Evolutionary conservation across 2,329 filamentous ascomycete genomes (phyloP), one percentile per base, ranked within the genome.

Genomic region (Basipetospora chlamydospora): DNA sequence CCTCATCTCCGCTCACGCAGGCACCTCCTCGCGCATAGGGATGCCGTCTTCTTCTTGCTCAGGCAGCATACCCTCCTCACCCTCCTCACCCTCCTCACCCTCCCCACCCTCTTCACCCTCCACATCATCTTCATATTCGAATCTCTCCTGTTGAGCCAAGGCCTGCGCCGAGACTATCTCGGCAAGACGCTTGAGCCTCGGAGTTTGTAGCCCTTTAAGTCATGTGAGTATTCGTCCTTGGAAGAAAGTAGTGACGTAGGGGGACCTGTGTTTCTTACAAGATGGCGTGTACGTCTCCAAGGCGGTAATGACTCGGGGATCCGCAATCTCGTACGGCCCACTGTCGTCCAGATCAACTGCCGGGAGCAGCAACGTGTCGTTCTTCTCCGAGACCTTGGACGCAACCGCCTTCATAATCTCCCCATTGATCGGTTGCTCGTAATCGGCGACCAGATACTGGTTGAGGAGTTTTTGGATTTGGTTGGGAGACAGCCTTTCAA

Each of bases 361-460:
- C 40, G 88, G 81, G 32, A 98, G 69, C 39, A 98, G 74, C 36
- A 98, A 70, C 3, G 96, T 87, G 49, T 96, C 90, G 50, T 86
- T 92, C 77, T 98, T 98, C 64, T 98, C 90, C 2, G 88, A 96
- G 32, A 98, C 90, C 37, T 87, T 74, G 26, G 86, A 94, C 6
- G 92, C 90, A 37, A 98, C 92, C 6, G 90, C 90, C 65, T 98
- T 98, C 90, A 98, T 98, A 54, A 98, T 98, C 58, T 98, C 90
- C 54, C 88, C 90, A 51, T 98, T 96, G 60, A 98, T 98, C 26
- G 90, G 90, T 61, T 96, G 90, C 61, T 98, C 90, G 58, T 98
- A 98, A 60, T 98, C 90, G 41, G 90, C 90, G 39, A 98, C 88
- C 33, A 98, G 73, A 55, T 98, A 98, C 59, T 98, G 90, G 61